Base-by-base conservation (phyloP, 2,329 filamentous ascomycete genomes). In the Lecanicillium sp. region DNA sequence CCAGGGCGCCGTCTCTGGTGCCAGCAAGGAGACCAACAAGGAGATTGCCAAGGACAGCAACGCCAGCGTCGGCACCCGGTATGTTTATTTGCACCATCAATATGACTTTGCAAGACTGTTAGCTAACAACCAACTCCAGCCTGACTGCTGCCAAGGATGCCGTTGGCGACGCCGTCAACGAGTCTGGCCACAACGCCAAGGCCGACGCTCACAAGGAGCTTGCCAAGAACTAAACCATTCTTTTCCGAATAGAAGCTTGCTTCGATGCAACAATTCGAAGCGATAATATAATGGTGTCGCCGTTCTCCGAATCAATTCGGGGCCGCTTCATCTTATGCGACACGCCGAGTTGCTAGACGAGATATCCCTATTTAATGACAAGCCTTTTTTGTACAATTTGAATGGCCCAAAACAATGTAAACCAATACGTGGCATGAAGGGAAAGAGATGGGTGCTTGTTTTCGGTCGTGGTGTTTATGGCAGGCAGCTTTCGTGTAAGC, bases 11-110 rank as follows among this genome's bases (percentile, higher is more conserved):
- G 61, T 71, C 56, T 69, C 74, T 52, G 72, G 73, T 59, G 73
- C 75, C 54, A 78, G 73, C 71, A 85, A 86, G 77, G 81, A 86
- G 73, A 70, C 72, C 72, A 86, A 86, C 79, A 86, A 86, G 78
- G 64, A 73, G 57, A 70, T 81, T 57, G 82, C 82, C 65, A 85
- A 86, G 75, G 76, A 81, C 63, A 61, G 60, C 63, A 71, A 82
- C 60, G 74, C 71, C 55, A 58, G 56, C 53, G 11, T 81, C 46
- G 56, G 64, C 60, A 81, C 76, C 63, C 81, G 82, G 73, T 76
- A 65, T 63, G 71, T 47, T 35, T 37, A 11, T n/a, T 1, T 44
- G 8, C 10, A 10, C 12, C 14, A 11, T 3, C 7, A 6, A 23
- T 8, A 14, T 2, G 1, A 14, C 0, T 3, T 8, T 11, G 2